These are phyloP conservation scores for Populus nigra DNA, from an alignment of 345 rosid genomes.

Conservation along the genomic window DNA sequence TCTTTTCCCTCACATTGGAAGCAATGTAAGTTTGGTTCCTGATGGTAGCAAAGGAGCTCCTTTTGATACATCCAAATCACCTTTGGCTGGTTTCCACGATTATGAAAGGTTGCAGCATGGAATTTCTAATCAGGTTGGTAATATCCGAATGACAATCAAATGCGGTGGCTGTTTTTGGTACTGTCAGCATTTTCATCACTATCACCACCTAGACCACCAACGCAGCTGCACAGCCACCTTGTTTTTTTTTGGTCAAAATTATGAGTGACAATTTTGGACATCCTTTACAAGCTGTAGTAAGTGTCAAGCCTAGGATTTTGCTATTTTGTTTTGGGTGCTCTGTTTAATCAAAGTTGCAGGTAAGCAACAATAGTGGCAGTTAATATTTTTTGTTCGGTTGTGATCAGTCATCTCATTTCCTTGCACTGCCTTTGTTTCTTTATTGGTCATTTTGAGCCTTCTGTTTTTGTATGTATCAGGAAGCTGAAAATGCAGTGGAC, in stretches of 20 bases:
- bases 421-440: not conserved
- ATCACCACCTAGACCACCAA: not conserved
- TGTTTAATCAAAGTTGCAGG: not conserved
- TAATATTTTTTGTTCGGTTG: not conserved
- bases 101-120: conserved; percentile 63
- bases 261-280: not conserved
- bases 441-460: conserved; percentile 1
- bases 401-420: not conserved
- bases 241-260: not conserved
- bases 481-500: conserved; percentile 51
- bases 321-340: not conserved
- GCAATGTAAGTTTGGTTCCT: conserved; percentile 52
- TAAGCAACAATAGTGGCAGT: not conserved
- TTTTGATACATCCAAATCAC: conserved; percentile 56
- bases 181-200: not conserved
- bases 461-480: conserved; percentile 44
- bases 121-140: conserved; percentile 53
- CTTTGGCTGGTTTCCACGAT: conserved; percentile 72
- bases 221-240: not conserved
- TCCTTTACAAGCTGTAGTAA: not conserved
- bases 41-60: conserved; percentile 39
- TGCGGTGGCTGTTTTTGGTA: not conserved
- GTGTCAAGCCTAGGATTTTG: not conserved
- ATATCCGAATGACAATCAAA: not conserved
- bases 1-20: conserved; percentile 32